Evolutionary conservation across 2,329 filamentous ascomycete species (phyloP), one percentile per base, ranked within the genome.

Genomic region (Aschersonia sp.): DNA sequence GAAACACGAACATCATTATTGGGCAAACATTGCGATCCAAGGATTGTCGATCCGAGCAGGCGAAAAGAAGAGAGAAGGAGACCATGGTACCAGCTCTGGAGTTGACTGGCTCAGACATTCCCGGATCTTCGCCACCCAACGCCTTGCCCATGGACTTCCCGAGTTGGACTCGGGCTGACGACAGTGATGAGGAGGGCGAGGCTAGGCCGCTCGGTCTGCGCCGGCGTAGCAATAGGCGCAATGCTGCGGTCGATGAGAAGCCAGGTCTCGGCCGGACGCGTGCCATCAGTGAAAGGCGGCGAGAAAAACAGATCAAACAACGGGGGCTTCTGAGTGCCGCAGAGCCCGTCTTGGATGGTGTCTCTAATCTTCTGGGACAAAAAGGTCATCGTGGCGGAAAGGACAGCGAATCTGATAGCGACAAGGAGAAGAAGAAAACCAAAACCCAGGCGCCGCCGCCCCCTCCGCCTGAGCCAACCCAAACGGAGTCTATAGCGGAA

Each of bases 71-170:
- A 28, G 12, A 9, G 44, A 28, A 3, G 31, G 20, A 3, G n/a
- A 48, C 31, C 30, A 48, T 48, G 49, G 44, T 38, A 32, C 31
- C 41, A n/a, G 20, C 43, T 20, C 41, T 31, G 3, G 46, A 45
- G 7, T 12, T 30, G 4, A 28, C 44, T 35, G 30, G 10, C 10
- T 29, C 12, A 9, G 40, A n/a, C 30, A 10, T 20, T 29, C 43
- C 32, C 46, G 41, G 12, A 40, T 30, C 35, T 6, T 42, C 32
- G 10, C 28, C 35, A 29, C 44, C 45, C 20, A 45, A 30, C 12
- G n/a, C 29, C 3, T 43, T 43, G 7, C 31, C 35, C 29, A 48
- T 45, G 42, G 47, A 51, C 6, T 43, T 46, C 40, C 44, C 45
- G 10, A 48, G 38, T n/a, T 43, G 46, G 35, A 43, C 45, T 38